Evolutionary conservation across 129 eudicot genomes (phyloP), one percentile per base, ranked within the genome.

Genomic region (Lactuca sativa): DNA sequence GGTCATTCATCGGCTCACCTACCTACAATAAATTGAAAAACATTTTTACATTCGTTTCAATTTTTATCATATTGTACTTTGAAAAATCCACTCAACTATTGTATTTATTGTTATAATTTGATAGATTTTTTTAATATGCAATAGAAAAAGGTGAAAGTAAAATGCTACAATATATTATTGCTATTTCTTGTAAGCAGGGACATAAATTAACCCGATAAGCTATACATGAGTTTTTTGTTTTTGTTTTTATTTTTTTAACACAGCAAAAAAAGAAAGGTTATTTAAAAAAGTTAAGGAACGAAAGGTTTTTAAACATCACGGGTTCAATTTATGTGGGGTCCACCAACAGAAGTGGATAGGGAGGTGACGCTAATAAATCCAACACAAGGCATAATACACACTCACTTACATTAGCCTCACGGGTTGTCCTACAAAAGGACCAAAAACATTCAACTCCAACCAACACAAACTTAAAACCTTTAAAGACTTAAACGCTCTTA

Each of bases 1-100:
- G 99, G 72, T 93, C 99, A 4, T 10, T 72, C 67, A 48, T 62
- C 4, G 97, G 95, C 62, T 93, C 87, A 34, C 99, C 99, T 55
- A 92, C 90, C 98, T 92, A 74, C 47, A 47, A 73, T 53, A 32
- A 31, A n/a, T 34, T 8, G 13, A n/a, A 31, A 30, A 10, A 25
- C 17, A 57, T 16, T 66, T 12, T 3, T 59, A 66, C 25, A 15
- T 36, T 36, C 2, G 2, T 25, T 25, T 25, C 30, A 25, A 1
- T 25, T 25, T 25, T 25, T 25, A 25, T 25, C 30, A 25, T 1
- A 25, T 25, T 18, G 11, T 41, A 41, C 48, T 8, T 43, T 43
- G 3, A 43, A 13, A 43, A 43, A 9, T 9, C 12, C 2, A 43
- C 5, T 1, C 5, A 36, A 36, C 6, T 36, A 36, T 4, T 36